Evolutionary conservation across 768 basidiomycete genomes (phyloP).

Genomic region (Omphalotus guepiniiformis): DNA sequence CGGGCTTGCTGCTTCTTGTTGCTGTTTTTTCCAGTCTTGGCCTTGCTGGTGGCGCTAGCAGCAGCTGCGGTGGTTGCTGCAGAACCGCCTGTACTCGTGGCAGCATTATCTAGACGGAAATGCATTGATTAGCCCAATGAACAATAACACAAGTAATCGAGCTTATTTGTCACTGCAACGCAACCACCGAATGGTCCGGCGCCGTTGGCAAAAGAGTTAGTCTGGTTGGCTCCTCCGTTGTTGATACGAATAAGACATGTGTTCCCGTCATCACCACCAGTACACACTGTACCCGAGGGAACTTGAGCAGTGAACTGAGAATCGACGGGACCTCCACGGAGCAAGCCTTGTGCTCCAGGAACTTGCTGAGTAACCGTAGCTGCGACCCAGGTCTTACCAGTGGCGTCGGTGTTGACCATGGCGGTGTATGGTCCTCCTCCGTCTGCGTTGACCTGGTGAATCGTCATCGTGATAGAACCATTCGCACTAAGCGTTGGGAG

Average conservation of each 20-base stretch:
- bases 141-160: not conserved
- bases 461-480: constrained; percentile 18
- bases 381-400: constrained; percentile 18
- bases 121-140: no score
- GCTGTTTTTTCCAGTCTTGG: not conserved
- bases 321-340: constrained; percentile 19
- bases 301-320: constrained; percentile 24
- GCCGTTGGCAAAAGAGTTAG: constrained; percentile 18
- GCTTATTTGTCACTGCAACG: constrained; percentile 14
- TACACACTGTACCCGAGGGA: constrained; percentile 29
- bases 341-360: constrained; percentile 21
- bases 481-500: constrained; percentile 20
- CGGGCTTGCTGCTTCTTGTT: not conserved
- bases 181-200: constrained; percentile 31
- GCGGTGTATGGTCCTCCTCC: constrained; percentile 26
- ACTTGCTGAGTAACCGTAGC: constrained; percentile 19
- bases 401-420: constrained; percentile 24
- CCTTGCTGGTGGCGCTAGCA: not conserved
- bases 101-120: no score
- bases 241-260: constrained; percentile 32
- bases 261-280: constrained; percentile 25
- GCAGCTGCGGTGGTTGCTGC: constrained; percentile 6
- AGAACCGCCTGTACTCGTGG: constrained; percentile 1
- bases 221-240: constrained; percentile 22
- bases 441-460: constrained; percentile 28